These are phyloP conservation scores for Pythium brassicae DNA, from an alignment of 352 stramenopile genomes.

Conservation along the genomic window DNA sequence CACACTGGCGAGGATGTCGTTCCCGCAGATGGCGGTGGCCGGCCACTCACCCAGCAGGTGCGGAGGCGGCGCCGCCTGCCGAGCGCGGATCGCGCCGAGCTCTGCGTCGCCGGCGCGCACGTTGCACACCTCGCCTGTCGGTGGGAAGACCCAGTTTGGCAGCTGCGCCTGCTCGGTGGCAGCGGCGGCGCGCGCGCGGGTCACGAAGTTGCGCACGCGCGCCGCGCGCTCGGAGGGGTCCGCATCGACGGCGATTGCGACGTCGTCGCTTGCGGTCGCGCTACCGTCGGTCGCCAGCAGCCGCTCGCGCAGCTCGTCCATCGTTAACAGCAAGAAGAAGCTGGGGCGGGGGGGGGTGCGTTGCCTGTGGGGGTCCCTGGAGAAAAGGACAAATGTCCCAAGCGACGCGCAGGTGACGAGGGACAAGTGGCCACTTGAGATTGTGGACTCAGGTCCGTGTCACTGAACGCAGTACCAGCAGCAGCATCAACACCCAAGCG, in stretches of 20 bases:
- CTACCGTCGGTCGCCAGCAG: constrained; percentile 20
- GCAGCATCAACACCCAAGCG: too few species aligned
- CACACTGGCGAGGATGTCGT: constrained; percentile 86
- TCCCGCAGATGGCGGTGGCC: constrained; percentile 84
- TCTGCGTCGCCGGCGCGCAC: constrained; percentile 18
- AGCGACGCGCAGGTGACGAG: background rate
- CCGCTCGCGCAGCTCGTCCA: constrained; percentile 47
- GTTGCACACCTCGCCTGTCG: constrained; percentile 27
- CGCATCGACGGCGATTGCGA: background rate
- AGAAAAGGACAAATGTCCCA: background rate
- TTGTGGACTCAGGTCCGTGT: too few species aligned
- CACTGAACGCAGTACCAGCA: too few species aligned
- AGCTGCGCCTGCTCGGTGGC: constrained; percentile 18
- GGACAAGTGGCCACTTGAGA: too few species aligned
- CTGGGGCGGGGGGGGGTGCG: too few species aligned
- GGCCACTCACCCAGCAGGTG: constrained; percentile 59
- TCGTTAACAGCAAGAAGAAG: constrained; percentile 4
- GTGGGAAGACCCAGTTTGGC: constrained; percentile 40
- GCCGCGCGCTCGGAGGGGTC: constrained; percentile 5
- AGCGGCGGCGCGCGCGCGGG: constrained; percentile 8
- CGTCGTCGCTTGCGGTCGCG: background rate
- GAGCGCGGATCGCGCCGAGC: constrained; percentile 27
- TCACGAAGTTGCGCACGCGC: constrained; percentile 12
- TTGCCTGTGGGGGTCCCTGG: background rate
- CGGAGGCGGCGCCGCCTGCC: constrained; percentile 16